Percentiles rank a stretch among this genome's conserved stretches.
These are phyloP conservation scores for Populus simonii DNA, from an alignment of 345 rosid genomes.

Conservation along the genomic window DNA sequence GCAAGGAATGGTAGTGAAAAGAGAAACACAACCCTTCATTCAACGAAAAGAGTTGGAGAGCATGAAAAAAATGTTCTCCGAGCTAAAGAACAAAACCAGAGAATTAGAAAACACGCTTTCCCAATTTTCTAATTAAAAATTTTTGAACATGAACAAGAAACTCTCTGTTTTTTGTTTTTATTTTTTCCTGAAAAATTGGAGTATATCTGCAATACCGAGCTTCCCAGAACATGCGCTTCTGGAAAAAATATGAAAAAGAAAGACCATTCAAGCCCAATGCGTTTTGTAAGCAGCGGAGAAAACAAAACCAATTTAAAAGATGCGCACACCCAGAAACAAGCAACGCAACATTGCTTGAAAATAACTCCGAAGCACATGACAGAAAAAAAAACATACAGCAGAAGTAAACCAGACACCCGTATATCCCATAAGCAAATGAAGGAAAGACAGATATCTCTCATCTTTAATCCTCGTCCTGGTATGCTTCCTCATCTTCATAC, in stretches of 20 bases:
- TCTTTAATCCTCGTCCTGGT: slow-evolving; percentile 39
- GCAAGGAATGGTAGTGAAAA: no score
- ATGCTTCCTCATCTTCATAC: slow-evolving; percentile 48
- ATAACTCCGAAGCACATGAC: neutral
- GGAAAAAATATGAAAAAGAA: neutral
- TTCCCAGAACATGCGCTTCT: neutral
- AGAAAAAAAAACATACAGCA: neutral
- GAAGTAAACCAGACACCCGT: neutral
- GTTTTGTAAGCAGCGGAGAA: neutral
- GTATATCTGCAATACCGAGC: no score
- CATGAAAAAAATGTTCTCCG: no score
- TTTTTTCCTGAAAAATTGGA: no score
- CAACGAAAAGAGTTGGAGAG: no score
- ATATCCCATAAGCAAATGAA: neutral
- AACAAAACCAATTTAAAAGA: slow-evolving; percentile 1
- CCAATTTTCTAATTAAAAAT: no score
- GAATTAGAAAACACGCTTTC: no score
- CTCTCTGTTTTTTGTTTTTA: no score
- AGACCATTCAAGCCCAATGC: neutral
- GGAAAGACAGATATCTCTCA: neutral
- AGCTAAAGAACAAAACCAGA: no score
- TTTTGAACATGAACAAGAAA: no score
- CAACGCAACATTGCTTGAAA: slow-evolving; percentile 4
- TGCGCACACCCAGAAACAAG: neutral
- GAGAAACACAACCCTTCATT: no score